Base-by-base conservation (phyloP, 1,284 basidiomycete genomes). In the Sporisorium exsertum region DNA sequence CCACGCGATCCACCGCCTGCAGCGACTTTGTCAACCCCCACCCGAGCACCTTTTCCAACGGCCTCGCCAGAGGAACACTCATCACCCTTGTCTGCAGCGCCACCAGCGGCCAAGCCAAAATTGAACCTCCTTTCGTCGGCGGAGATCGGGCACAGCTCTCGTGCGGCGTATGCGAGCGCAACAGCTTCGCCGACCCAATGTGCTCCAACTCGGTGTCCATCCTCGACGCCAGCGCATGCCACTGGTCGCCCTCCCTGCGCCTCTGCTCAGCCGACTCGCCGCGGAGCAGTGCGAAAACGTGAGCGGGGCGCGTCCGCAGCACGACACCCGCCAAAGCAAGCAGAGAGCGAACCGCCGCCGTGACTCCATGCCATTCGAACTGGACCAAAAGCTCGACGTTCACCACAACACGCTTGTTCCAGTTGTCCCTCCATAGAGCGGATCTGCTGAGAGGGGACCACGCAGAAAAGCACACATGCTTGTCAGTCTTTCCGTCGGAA, bases 191-290 rank as follows among this genome's bases (percentile, higher is more conserved):
- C 9, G 58, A 42, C 16, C 72, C 72, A 43, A 74, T 63, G 16
- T 62, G 63, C 26, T 70, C 72, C 50, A 74, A 24, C 29, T 74
- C 66, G 15, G 43, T 52, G 42, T 74, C 72, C 72, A 74, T 74
- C 24, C 63, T 22, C 4, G 63, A 63, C 5, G 72, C 66, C 15
- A 74, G 47, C 13, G 26, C 27, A 8, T 63, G 72, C 72, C 72
- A 74, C 33, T 60, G 50, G 5, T 50, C 50, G 0, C 51, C 58
- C 6, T 27, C 43, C 5, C 5, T 12, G 5, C 13, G 32, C 20
- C 47, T 16, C 40, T n/a, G 40, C 15, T 33, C 8, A 22, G 26
- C 20, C 2, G 27, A n/a, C 13, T 3, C 5, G 18, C 49, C 29
- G 32, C 24, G 29, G 22, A 65, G 37, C 45, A 56, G 10, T 7